Conservation (phyloP, 805 yeast genomes). For the Nakazawaea peltata region DNA sequence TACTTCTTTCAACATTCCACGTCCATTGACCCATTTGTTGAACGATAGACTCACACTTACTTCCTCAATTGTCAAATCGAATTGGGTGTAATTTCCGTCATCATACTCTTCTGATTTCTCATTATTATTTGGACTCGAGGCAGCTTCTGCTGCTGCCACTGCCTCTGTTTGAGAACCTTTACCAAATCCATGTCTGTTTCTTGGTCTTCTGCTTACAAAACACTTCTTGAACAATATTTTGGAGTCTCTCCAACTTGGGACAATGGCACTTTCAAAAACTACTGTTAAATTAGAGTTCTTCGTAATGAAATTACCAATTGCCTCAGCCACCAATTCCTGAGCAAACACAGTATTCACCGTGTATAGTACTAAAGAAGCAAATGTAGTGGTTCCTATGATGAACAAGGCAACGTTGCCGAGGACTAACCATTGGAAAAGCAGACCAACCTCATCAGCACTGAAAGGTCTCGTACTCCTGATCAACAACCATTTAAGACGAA, state of each 20-base stretch:
- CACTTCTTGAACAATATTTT: conserved; percentile 79
- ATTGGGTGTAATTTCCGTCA: conserved; percentile 95
- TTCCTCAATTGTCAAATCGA: conserved; percentile 83
- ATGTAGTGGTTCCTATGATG: conserved; percentile 86
- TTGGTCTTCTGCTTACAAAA: conserved; percentile 79
- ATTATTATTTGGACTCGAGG: conserved; percentile 16
- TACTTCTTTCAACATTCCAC: conserved; percentile 76
- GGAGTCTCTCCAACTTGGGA: conserved; percentile 90
- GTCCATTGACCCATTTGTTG: conserved; percentile 82
- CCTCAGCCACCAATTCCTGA: conserved; percentile 77
- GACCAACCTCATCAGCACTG: conserved; percentile 87
- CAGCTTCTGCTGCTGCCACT: conserved; percentile 40
- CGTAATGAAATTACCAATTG: conserved; percentile 77
- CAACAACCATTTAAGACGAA: conserved; percentile 61
- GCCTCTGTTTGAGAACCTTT: conserved; percentile 74
- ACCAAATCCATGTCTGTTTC: conserved; percentile 33
- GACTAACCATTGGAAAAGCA: conserved; percentile 85
- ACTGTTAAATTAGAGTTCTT: conserved; percentile 76
- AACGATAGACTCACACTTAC: conserved; percentile 75
- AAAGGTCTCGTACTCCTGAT: conserved; percentile 75
- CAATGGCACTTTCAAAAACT: conserved; percentile 87
- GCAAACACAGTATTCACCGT: conserved; percentile 80
- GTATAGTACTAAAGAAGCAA: conserved; percentile 70
- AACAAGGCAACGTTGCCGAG: conserved; percentile 80
- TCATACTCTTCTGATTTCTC: conserved; percentile 39